These are phyloP conservation scores for Exidia glandulosa DNA, from an alignment of 768 basidiomycete species.

Conservation along the genomic window DNA sequence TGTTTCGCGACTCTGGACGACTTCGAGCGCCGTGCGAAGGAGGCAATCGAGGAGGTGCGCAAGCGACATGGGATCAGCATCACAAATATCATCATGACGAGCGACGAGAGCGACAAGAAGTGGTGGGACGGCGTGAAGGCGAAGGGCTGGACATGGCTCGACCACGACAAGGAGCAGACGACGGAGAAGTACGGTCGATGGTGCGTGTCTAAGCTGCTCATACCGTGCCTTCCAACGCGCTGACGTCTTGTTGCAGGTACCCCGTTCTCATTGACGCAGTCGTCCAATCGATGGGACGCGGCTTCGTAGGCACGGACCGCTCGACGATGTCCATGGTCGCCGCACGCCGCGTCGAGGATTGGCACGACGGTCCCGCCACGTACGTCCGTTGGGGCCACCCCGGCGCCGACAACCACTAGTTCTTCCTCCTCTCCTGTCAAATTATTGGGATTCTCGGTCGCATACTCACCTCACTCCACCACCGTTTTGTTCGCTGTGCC, in stretches of 20 bases:
- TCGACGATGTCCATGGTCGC: slow-evolving; percentile 66
- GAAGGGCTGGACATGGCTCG: slow-evolving; percentile 41
- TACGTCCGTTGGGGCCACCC: slow-evolving; percentile 41
- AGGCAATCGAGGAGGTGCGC: slow-evolving; percentile 37
- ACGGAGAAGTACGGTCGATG: slow-evolving; percentile 36
- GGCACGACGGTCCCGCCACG: slow-evolving; percentile 44
- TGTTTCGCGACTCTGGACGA: slow-evolving; percentile 47
- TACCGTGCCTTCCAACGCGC: neutral
- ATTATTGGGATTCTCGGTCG: no score
- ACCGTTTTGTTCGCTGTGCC: no score
- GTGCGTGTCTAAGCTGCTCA: slow-evolving; percentile 20
- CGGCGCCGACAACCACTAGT: slow-evolving; percentile 2
- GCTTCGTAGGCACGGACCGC: slow-evolving; percentile 60
- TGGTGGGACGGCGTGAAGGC: slow-evolving; percentile 47
- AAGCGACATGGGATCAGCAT: slow-evolving; percentile 21
- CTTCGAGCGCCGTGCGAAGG: slow-evolving; percentile 43
- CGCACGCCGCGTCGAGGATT: slow-evolving; percentile 52
- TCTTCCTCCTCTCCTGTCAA: no score
- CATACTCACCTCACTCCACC: no score
- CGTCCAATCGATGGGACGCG: slow-evolving; percentile 53
- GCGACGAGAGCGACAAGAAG: slow-evolving; percentile 45
- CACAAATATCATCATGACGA: slow-evolving; percentile 49
- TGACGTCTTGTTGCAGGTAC: slow-evolving; percentile 36
- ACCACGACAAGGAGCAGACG: slow-evolving; percentile 35
- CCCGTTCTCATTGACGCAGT: slow-evolving; percentile 64